Base-by-base conservation (phyloP, 2,329 filamentous ascomycete genomes). In the Pyricularia grisea region DNA sequence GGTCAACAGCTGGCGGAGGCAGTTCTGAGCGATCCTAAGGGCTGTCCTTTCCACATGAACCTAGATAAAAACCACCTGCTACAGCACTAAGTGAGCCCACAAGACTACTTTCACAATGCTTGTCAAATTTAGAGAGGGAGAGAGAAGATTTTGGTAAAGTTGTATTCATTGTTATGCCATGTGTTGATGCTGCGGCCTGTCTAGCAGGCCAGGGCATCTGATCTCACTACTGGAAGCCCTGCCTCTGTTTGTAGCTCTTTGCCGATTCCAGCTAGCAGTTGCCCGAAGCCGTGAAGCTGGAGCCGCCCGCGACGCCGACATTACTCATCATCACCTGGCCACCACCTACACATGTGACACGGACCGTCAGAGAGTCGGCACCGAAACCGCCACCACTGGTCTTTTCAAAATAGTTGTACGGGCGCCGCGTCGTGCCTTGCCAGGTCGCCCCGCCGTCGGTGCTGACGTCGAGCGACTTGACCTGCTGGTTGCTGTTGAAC, bases 361-460 rank as follows among this genome's bases (percentile, higher is more conserved):
- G 68, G 4, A 71, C 69, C 5, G 55, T 31, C 6, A 69, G 50
- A 1, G 67, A 66, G 63, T 65, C 66, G 55, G 68, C 68, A 63
- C 70, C 70, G 58, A 71, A 71, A 0, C 88, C 88, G 69, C 81
- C 79, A 6, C 67, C 69, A 36, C 61, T 65, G 64, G 78, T 69
- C 72, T 88, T 82, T 80, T 90, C 83, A 65, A 90, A 90, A 78
- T 83, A 90, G 81, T 90, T 86, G 76, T 87, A 87, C 31, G 79
- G 76, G 69, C 81, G 76, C 66, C 88, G 80, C 2, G 78, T 80
- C 0, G 88, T 89, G n/a, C 75, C 67, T 76, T 83, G 76, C 88
- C 87, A 90, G 17, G 84, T 85, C 68, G 73, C 81, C 23, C 88
- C 88, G 12, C 84, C 82, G 73, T 90, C 84, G 23, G 81, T 86